A percentile compares a stretch with the other conserved stretches of the same genome.
Evolutionary conservation across 2,329 filamentous ascomycete genomes (phyloP).

Genomic region (Seiridium cupressi): DNA sequence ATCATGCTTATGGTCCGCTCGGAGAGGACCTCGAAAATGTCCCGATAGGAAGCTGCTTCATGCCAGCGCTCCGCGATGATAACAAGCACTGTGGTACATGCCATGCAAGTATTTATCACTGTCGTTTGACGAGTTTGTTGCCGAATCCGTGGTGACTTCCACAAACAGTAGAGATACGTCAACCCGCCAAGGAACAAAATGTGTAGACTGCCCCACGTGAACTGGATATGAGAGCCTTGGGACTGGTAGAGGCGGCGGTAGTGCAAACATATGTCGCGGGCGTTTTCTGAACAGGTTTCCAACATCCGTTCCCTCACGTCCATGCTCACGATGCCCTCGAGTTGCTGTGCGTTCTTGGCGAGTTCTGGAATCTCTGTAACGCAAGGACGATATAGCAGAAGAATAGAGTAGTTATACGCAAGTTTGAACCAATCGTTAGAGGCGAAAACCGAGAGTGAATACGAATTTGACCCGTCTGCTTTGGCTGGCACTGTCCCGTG

Average conservation of each 20-base stretch:
- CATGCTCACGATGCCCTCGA: neutral
- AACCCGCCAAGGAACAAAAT: conserved; percentile 12
- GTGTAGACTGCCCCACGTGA: conserved; percentile 11
- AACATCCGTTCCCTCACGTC: conserved; percentile 9
- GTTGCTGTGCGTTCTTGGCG: no score
- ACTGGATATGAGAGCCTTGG: conserved; percentile 9
- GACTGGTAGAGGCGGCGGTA: conserved; percentile 10
- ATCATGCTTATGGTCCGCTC: conserved; percentile 20
- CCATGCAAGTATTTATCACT: conserved; percentile 24
- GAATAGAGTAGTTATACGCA: neutral
- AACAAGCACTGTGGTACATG: conserved; percentile 27
- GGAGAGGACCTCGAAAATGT: conserved; percentile 30
- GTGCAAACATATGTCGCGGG: neutral
- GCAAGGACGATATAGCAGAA: conserved; percentile 12
- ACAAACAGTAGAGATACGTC: conserved; percentile 29
- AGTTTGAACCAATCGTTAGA: conserved; percentile 11
- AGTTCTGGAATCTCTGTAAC: conserved; percentile 10
- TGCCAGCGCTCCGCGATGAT: conserved; percentile 30
- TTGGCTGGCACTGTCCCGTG: conserved; percentile 17
- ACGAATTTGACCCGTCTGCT: neutral
- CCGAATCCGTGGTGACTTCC: conserved; percentile 22
- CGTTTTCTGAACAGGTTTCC: conserved; percentile 13
- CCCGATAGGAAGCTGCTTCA: conserved; percentile 27
- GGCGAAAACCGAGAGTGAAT: conserved; percentile 18
- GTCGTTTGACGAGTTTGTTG: conserved; percentile 9